phyloP scores from a whole-genome alignment of 352 stramenopile genomes.

The Pythium sp. region DNA sequence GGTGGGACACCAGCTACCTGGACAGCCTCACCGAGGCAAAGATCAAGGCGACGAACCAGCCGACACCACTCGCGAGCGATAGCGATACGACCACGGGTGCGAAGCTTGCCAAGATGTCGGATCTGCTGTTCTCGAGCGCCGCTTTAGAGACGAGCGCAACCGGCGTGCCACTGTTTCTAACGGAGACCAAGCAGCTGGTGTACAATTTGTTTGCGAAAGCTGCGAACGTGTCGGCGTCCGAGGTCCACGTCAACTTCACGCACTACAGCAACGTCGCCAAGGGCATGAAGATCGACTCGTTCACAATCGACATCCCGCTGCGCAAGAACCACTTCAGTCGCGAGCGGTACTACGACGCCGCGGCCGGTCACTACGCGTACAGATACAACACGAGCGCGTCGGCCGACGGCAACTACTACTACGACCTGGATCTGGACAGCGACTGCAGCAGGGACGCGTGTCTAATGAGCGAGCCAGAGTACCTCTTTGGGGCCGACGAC shows the following conservation, averaged over 20 bases:
- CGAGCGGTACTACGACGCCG: constrained; percentile 1
- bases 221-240: constrained; percentile 5
- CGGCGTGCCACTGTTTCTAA: neutral
- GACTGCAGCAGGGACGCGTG: constrained; percentile 4
- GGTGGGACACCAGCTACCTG: constrained; percentile 7
- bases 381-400: neutral
- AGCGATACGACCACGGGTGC: neutral
- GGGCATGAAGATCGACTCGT: constrained; percentile 3
- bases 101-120: neutral
- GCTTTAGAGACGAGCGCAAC: neutral
- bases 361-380: constrained; percentile 2
- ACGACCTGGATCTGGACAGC: neutral
- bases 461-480: constrained; percentile 1
- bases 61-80: neutral
- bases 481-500: neutral
- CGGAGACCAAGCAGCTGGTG: constrained; percentile 1
- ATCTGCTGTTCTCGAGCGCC: neutral
- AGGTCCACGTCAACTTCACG: constrained; percentile 2
- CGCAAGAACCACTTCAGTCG: neutral
- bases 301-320: constrained; percentile 13
- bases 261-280: neutral
- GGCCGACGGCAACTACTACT: neutral
- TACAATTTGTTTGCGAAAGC: constrained; percentile 3
- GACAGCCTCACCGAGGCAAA: neutral
- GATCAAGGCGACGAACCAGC: neutral